Evolutionary conservation across 2,329 filamentous ascomycete genomes (phyloP).

Genomic region (Penicillium sp.): DNA sequence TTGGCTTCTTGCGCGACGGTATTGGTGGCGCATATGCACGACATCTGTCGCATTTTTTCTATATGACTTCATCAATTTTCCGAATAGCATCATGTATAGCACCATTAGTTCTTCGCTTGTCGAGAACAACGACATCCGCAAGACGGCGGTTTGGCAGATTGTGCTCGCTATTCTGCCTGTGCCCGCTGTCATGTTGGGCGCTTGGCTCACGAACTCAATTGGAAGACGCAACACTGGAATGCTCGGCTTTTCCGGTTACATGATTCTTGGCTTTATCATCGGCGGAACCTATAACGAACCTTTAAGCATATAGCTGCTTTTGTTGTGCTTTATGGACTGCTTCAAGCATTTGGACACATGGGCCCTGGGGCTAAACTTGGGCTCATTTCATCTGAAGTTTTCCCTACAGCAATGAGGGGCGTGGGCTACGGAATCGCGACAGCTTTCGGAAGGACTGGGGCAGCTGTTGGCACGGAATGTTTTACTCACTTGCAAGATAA

Average conservation of each 20-base stretch:
- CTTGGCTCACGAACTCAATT: constrained; percentile 33
- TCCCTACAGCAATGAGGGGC: constrained; percentile 34
- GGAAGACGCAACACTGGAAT: constrained; percentile 32
- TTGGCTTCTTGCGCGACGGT: constrained; percentile 26
- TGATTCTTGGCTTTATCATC: constrained; percentile 32
- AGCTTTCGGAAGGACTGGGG: constrained; percentile 36
- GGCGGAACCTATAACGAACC: constrained; percentile 28
- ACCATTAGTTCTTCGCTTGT: constrained; percentile 36
- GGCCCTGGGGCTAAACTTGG: constrained; percentile 37
- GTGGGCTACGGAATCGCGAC: constrained; percentile 34
- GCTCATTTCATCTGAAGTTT: constrained; percentile 32
- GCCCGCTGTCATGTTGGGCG: constrained; percentile 34
- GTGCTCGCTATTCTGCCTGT: constrained; percentile 34
- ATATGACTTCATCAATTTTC: constrained; percentile 41
- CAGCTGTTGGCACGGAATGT: constrained; percentile 35
- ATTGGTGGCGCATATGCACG: constrained; percentile 29
- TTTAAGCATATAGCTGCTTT: constrained; percentile 30
- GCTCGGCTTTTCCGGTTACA: constrained; percentile 30
- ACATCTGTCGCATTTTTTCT: constrained; percentile 37
- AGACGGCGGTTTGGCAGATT: constrained; percentile 37
- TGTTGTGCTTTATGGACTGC: constrained; percentile 34
- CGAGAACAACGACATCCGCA: constrained; percentile 30
- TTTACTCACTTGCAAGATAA: constrained; percentile 32
- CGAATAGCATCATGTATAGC: constrained; percentile 37
- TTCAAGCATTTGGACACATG: constrained; percentile 35